Conservation (phyloP, 2,329 filamentous ascomycete genomes). For the Monosporascus sp. region DNA sequence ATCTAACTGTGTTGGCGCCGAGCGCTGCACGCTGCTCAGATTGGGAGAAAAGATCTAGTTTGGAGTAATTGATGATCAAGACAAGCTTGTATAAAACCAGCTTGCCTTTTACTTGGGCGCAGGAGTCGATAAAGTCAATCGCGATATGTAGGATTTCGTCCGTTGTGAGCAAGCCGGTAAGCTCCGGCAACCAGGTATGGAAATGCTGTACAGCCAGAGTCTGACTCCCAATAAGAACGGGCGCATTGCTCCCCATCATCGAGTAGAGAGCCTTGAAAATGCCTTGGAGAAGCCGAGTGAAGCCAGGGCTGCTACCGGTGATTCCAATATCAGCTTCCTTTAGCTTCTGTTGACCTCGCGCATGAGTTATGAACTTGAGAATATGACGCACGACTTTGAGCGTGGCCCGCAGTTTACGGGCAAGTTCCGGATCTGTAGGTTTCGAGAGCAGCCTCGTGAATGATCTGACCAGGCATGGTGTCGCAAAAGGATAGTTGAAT, state of each 20-base stretch:
- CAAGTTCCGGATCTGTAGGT: conserved; percentile 75
- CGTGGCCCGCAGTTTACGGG: conserved; percentile 78
- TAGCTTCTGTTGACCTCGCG: conserved; percentile 76
- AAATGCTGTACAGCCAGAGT: conserved; percentile 94
- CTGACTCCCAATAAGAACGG: conserved; percentile 86
- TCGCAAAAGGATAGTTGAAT: conserved; percentile 92
- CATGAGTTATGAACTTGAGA: conserved; percentile 90
- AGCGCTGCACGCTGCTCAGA: conserved; percentile 69
- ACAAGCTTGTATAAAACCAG: conserved; percentile 88
- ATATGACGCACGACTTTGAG: conserved; percentile 94
- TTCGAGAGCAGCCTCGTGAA: conserved; percentile 79
- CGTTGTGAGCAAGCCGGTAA: conserved; percentile 67
- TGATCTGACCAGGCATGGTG: conserved; percentile 79
- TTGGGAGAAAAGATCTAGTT: conserved; percentile 74
- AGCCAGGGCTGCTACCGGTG: conserved; percentile 64
- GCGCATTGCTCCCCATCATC: conserved; percentile 82
- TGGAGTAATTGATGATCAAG: conserved; percentile 86
- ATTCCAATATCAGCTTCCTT: conserved; percentile 87
- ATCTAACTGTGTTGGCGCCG: conserved; percentile 75
- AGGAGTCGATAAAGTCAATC: conserved; percentile 90
- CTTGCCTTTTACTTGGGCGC: conserved; percentile 80
- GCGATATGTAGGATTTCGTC: conserved; percentile 88
- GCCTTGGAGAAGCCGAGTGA: conserved; percentile 75
- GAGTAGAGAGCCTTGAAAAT: conserved; percentile 88
- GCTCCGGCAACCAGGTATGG: conserved; percentile 93